phyloP scores from a whole-genome alignment of 208 protist genomes.

The Trypanosoma cruzi region DNA sequence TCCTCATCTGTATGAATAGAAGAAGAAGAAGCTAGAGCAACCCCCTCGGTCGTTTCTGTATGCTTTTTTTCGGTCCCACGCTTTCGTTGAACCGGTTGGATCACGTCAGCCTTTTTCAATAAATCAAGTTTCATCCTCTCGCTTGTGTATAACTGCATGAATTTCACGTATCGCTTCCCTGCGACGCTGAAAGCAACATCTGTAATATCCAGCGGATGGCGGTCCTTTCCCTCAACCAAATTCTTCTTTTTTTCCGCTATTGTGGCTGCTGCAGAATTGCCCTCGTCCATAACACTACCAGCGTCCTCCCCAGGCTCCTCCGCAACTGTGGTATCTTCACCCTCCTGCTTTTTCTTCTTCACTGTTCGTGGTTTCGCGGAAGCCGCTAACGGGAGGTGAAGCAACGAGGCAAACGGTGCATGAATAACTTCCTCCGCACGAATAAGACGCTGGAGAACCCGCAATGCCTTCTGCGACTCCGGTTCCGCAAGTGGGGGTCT shows the following conservation, averaged over 20 bases:
- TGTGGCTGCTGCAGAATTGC: not conserved
- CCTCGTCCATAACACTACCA: not conserved
- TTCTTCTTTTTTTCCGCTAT: conserved; percentile 26
- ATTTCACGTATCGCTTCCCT: conserved; percentile 69
- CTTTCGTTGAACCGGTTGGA: conserved; percentile 8
- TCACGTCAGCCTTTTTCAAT: conserved; percentile 31
- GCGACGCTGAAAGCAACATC: conserved; percentile 40
- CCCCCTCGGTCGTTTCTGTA: not conserved
- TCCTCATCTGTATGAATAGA: not conserved
- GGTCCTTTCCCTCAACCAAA: not conserved
- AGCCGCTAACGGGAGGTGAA: conserved; percentile 38
- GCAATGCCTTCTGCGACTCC: conserved; percentile 48
- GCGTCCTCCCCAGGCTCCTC: not conserved
- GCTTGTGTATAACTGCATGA: conserved; percentile 76
- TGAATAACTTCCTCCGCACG: conserved; percentile 36
- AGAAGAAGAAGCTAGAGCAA: not conserved
- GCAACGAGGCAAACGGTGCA: conserved; percentile 34
- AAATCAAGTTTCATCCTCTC: conserved; percentile 72
- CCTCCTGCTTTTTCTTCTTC: conserved; percentile 32
- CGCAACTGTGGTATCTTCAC: not conserved
- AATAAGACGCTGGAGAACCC: conserved; percentile 41
- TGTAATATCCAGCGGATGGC: conserved; percentile 57
- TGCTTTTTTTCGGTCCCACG: not conserved
- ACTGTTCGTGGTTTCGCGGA: not conserved
- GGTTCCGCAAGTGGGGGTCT: conserved; percentile 51